Conservation (phyloP, 768 basidiomycete species). For the Phlegmacium glaucopus region DNA sequence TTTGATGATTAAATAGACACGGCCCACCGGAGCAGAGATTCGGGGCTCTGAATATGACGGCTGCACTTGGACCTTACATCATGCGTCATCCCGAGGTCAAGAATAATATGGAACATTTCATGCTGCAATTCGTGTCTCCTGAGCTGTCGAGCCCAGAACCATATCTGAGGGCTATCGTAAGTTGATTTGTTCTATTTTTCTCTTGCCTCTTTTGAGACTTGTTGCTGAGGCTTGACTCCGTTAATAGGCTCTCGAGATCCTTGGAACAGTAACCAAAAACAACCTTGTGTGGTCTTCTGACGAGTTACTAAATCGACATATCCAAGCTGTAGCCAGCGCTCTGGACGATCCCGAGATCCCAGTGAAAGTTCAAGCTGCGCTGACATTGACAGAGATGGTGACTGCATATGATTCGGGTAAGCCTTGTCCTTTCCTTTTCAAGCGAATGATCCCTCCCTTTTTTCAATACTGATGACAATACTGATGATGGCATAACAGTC, state of each 20-base stretch:
- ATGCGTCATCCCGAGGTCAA: conserved; percentile 84
- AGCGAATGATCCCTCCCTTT: no score
- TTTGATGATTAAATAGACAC: conserved; percentile 17
- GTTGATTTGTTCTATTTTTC: conserved; percentile 26
- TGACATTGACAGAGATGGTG: conserved; percentile 79
- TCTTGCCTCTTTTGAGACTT: no score
- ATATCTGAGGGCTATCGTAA: conserved; percentile 74
- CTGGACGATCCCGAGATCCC: conserved; percentile 80
- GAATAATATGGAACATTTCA: conserved; percentile 72
- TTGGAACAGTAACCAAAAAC: conserved; percentile 69
- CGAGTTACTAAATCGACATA: conserved; percentile 67
- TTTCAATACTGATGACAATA: conserved; percentile 6
- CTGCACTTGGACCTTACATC: conserved; percentile 72
- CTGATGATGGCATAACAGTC: conserved; percentile 37
- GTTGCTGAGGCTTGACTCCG: not conserved
- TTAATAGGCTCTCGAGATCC: conserved; percentile 71
- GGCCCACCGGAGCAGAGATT: conserved; percentile 56
- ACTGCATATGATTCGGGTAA: conserved; percentile 58
- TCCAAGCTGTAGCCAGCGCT: conserved; percentile 59
- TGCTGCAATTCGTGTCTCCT: conserved; percentile 70
- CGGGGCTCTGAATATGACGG: conserved; percentile 82
- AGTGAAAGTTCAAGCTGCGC: conserved; percentile 78
- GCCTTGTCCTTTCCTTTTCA: conserved; percentile 13
- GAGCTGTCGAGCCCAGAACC: conserved; percentile 65
- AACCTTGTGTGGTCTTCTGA: conserved; percentile 70